Percentiles rank a stretch among this genome's conserved stretches.
Conservation (phyloP, 768 basidiomycete genomes). For the Russula sp. region DNA sequence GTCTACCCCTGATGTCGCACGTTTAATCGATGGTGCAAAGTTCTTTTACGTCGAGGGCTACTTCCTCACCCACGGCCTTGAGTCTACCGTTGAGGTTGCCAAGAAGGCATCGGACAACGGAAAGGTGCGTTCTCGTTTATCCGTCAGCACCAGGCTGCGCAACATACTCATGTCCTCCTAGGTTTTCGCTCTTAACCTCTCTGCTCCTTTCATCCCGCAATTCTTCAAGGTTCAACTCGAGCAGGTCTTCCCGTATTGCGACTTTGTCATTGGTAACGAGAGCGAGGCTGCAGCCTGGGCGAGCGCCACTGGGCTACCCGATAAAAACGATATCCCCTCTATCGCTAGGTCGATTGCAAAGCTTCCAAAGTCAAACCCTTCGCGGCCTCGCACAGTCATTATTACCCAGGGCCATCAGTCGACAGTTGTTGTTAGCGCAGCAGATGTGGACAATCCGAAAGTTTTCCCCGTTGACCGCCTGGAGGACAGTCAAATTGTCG, state of each 20-base stretch:
- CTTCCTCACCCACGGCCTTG: constrained; percentile 84
- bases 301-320: constrained; percentile 56
- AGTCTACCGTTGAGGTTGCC: constrained; percentile 63
- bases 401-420: constrained; percentile 85
- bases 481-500: constrained; percentile 63
- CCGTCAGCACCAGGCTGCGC: neutral
- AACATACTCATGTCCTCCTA: constrained; percentile 27
- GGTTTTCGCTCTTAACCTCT: constrained; percentile 90
- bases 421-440: constrained; percentile 67
- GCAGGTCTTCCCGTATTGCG: constrained; percentile 73
- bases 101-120: constrained; percentile 65
- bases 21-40: constrained; percentile 71
- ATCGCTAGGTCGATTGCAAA: constrained; percentile 74
- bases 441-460: constrained; percentile 47
- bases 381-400: constrained; percentile 73
- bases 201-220: constrained; percentile 94
- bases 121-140: constrained; percentile 47
- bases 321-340: constrained; percentile 46
- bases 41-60: constrained; percentile 94
- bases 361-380: constrained; percentile 65
- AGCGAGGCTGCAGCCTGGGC: constrained; percentile 88
- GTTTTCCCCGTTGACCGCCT: constrained; percentile 53
- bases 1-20: constrained; percentile 62
- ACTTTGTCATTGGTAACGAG: constrained; percentile 96
- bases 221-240: constrained; percentile 84